Evolutionary conservation across 177 flowering plant genomes (phyloP).

Genomic region (Vitis hybrid): DNA sequence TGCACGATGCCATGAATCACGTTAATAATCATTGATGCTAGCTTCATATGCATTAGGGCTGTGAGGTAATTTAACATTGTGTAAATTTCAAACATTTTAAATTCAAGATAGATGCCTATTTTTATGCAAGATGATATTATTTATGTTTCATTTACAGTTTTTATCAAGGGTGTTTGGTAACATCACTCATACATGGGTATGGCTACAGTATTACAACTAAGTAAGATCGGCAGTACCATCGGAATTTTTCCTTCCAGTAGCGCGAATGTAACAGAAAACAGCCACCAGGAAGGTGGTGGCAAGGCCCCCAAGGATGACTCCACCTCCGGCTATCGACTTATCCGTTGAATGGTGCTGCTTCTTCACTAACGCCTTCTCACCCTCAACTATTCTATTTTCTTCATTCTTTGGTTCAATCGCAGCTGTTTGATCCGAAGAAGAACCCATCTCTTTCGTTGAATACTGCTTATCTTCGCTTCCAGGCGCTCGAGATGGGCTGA

Average conservation of each 20-base stretch:
- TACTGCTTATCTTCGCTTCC: neutral
- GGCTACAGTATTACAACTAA: no score
- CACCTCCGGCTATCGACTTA: slow-evolving; percentile 59
- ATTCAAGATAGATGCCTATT: no score
- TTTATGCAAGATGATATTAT: no score
- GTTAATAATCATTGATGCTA: no score
- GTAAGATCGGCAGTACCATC: neutral
- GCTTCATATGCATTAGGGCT: no score
- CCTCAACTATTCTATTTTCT: neutral
- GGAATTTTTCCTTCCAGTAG: slow-evolving; percentile 38
- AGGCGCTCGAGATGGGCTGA: slow-evolving; percentile 22
- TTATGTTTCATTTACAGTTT: no score
- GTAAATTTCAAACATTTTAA: no score
- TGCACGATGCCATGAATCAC: no score
- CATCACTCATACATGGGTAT: no score
- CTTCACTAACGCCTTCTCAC: neutral
- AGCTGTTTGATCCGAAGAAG: neutral
- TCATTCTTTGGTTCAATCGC: slow-evolving; percentile 2
- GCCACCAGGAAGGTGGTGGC: slow-evolving; percentile 52
- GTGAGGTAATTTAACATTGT: no score
- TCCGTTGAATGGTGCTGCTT: slow-evolving; percentile 30
- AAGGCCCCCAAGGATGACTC: slow-evolving; percentile 63
- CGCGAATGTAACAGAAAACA: slow-evolving; percentile 57
- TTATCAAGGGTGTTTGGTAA: no score
- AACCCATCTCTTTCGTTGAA: no score